A percentile compares a stretch with the other conserved stretches of the same genome.
Evolutionary conservation across 2,329 filamentous ascomycete species (phyloP).

Genomic region (Waltergamsia citrina): DNA sequence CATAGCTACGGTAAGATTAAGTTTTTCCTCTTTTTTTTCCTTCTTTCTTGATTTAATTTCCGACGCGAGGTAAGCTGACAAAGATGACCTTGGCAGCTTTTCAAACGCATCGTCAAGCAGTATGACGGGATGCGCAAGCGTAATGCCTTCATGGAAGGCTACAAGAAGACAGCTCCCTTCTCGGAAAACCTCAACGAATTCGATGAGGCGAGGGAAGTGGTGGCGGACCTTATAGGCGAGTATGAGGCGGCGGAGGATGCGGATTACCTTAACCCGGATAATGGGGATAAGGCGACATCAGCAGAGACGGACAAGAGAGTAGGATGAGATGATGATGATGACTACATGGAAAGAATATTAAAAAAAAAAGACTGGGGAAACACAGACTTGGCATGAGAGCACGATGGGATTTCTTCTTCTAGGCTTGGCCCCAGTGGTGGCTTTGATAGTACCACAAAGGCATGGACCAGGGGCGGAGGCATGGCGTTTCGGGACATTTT

Average conservation of each 20-base stretch:
- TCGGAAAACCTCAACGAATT: slow-evolving; percentile 88
- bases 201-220: slow-evolving; percentile 86
- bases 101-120: slow-evolving; percentile 85
- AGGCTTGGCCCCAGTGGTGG: too few relatives aligned
- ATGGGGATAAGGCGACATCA: slow-evolving; percentile 40
- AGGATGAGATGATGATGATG: slow-evolving; percentile 19
- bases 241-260: slow-evolving; percentile 92
- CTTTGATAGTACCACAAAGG: too few relatives aligned
- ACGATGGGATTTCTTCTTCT: too few relatives aligned
- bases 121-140: slow-evolving; percentile 93
- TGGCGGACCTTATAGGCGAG: slow-evolving; percentile 82
- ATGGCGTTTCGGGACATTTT: too few relatives aligned
- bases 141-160: slow-evolving; percentile 92
- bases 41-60: not conserved
- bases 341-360: too few relatives aligned
- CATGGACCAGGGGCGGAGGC: too few relatives aligned
- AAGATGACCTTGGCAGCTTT: slow-evolving; percentile 45
- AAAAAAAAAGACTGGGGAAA: too few relatives aligned
- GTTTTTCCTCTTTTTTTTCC: not conserved
- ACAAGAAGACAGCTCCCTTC: slow-evolving; percentile 93
- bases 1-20: slow-evolving; percentile 65
- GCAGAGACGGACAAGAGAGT: slow-evolving; percentile 44
- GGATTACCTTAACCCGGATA: slow-evolving; percentile 75
- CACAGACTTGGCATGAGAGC: too few relatives aligned
- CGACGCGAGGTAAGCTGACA: not conserved